Base-by-base conservation (phyloP, 257 asterid genomes). In the Solanum megistacrolobum region DNA sequence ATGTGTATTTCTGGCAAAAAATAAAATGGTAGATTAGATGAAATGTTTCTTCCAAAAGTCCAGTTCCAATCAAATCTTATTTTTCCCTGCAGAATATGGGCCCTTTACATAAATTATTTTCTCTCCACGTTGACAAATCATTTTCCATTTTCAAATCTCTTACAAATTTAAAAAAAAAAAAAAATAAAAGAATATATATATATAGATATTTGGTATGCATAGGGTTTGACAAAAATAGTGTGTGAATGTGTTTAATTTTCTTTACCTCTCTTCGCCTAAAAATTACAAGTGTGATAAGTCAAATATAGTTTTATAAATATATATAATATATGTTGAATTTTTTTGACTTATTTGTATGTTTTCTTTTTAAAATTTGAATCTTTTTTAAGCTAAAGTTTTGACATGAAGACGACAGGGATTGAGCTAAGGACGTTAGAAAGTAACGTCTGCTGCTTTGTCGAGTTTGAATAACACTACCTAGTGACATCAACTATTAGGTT, bases 61-160 rank as follows among this genome's bases (percentile, higher is more conserved):
- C 83, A 12, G 95, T 91, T 92, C 88, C 93, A 87, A 92, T 93
- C 94, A 91, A 83, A 91, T 89, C 88, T 78, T 88, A 75, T 93
- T 74, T 43, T 87, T 86, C 46, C 58, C 62, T 84, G 87, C 36
- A 39, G 66, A 38, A 83, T 79, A 76, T 81, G 90, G 96, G 92
- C 89, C 94, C 93, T 89, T 84, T 38, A 55, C 89, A 89, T 92
- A 73, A 93, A 29, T 71, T 71, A 73, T 69, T 84, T 83, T 62
- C 75, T 58, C 52, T 13, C 60, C 87, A 65, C 9, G 60, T 16
- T 43, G 43, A 81, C 29, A 48, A 46, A 81, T 81, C 85, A 85
- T 36, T 35, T 14, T 85, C 75, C 75, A 65, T n/a, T 12, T 32
- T 29, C 18, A 23, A 25, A n/a, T 84, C 25, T 36, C 36, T 66